Evolutionary conservation across 2,329 filamentous ascomycete genomes (phyloP).

Genomic region (Claviceps cyperi): DNA sequence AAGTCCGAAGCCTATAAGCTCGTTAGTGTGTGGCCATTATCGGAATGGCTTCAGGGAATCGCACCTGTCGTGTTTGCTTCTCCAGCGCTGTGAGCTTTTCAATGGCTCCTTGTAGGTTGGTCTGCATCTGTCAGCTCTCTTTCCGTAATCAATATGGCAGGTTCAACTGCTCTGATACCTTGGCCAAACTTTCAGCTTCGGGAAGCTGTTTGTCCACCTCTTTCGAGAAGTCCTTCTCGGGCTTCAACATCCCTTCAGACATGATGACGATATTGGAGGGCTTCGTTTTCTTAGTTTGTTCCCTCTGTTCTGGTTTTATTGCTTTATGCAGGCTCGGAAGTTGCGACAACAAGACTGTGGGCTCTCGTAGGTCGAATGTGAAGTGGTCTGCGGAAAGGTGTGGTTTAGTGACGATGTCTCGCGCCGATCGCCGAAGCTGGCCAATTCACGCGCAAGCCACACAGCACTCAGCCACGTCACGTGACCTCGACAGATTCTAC

Average conservation of each 20-base stretch:
- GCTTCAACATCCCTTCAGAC: conserved; percentile 74
- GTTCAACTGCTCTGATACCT: conserved; percentile 34
- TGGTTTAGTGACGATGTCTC: background rate
- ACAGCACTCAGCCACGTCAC: conserved; percentile 15
- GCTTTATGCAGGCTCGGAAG: background rate
- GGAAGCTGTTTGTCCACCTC: conserved; percentile 86
- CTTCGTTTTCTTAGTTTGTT: background rate
- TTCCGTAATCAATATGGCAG: conserved; percentile 19
- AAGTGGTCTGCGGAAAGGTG: background rate
- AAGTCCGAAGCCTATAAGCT: conserved; percentile 70
- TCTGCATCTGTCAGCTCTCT: conserved; percentile 25
- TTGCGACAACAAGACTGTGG: background rate
- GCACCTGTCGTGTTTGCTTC: conserved; percentile 93
- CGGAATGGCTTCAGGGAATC: conserved; percentile 9
- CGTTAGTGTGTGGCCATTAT: conserved; percentile 8
- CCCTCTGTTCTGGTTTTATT: background rate
- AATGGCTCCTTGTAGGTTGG: conserved; percentile 71
- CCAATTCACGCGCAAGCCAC: no score
- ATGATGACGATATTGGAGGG: conserved; percentile 31
- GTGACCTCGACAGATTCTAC: background rate
- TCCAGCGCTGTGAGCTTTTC: conserved; percentile 86
- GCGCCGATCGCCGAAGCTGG: conserved; percentile 11
- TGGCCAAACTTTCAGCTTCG: conserved; percentile 78
- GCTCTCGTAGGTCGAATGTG: background rate
- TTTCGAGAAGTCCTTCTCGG: conserved; percentile 98